A percentile compares a stretch with the other conserved stretches of the same genome.
Conservation (phyloP, 768 basidiomycete species). For the Hygrocybe punicea region DNA sequence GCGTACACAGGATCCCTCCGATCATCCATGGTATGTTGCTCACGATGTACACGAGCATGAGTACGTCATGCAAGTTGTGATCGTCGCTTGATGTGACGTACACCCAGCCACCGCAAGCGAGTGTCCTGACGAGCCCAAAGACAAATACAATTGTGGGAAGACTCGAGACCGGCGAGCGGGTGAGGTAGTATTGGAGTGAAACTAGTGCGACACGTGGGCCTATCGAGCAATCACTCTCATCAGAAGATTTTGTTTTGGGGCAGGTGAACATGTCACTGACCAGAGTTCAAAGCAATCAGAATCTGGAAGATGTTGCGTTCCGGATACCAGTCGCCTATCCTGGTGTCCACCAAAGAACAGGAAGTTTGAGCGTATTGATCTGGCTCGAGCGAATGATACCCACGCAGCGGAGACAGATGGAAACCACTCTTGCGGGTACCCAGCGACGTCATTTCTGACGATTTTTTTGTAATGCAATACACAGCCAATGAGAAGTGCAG, state of each 20-base stretch:
- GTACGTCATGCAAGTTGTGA: conserved; percentile 79
- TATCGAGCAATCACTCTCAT: conserved; percentile 19
- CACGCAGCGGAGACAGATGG: conserved; percentile 86
- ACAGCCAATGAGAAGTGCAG: conserved; percentile 62
- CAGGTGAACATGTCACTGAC: conserved; percentile 28
- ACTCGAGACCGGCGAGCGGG: conserved; percentile 40
- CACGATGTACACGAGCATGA: conserved; percentile 85
- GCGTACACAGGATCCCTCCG: conserved; percentile 58
- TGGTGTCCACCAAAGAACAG: conserved; percentile 28
- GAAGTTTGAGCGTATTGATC: background rate
- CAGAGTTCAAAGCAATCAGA: conserved; percentile 81
- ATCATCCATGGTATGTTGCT: conserved; percentile 89
- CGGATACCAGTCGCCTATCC: conserved; percentile 89
- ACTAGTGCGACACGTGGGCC: conserved; percentile 75
- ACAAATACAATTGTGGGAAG: conserved; percentile 54
- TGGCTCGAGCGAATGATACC: conserved; percentile 23
- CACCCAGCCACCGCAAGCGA: conserved; percentile 89
- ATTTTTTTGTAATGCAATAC: conserved; percentile 77
- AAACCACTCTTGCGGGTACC: conserved; percentile 86
- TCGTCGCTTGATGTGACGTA: conserved; percentile 83
- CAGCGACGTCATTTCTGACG: conserved; percentile 79
- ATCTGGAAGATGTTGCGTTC: conserved; percentile 84
- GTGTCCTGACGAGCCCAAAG: conserved; percentile 65
- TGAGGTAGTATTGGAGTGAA: conserved; percentile 58
- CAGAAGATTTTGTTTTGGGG: background rate